Evolutionary conservation across 306 rosid species (phyloP).

Genomic region (Glycine latifolia): DNA sequence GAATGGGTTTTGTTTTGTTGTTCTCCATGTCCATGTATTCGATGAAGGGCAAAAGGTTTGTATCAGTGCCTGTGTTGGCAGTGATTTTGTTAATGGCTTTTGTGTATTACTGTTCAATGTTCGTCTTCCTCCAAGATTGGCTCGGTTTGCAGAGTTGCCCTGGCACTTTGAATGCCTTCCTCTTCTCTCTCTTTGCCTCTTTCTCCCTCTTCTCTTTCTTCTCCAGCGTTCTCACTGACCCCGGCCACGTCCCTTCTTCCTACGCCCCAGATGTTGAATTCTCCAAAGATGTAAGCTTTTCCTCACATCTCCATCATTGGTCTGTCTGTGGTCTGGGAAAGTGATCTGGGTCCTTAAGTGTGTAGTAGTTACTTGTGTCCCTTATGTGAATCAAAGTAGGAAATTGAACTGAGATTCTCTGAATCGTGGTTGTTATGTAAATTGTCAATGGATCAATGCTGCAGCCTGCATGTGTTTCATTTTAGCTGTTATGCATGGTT

Average conservation of each 20-base stretch:
- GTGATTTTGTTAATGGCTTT: slow-evolving; percentile 62
- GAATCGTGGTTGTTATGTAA: not conserved
- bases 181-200: slow-evolving; percentile 64
- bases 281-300: slow-evolving; percentile 64
- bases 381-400: not conserved
- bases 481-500: slow-evolving; percentile 9
- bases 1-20: not conserved
- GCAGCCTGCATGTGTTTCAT: not conserved
- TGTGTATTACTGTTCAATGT: slow-evolving; percentile 67
- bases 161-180: slow-evolving; percentile 64
- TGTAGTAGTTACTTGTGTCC: not conserved
- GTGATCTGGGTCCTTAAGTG: not conserved
- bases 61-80: slow-evolving; percentile 63
- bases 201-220: slow-evolving; percentile 75
- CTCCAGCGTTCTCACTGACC: slow-evolving; percentile 73
- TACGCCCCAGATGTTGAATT: slow-evolving; percentile 77
- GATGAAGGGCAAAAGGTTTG: slow-evolving; percentile 57
- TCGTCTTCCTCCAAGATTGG: slow-evolving; percentile 80
- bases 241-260: slow-evolving; percentile 80
- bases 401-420: not conserved
- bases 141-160: slow-evolving; percentile 68
- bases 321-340: slow-evolving; percentile 17
- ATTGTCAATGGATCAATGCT: slow-evolving; percentile 24
- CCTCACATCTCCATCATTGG: not conserved
- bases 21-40: slow-evolving; percentile 41